Evolutionary conservation across 2,329 filamentous ascomycete genomes (phyloP), one percentile per base, ranked within the genome.

Genomic region (Monosporascus cannonballus): DNA sequence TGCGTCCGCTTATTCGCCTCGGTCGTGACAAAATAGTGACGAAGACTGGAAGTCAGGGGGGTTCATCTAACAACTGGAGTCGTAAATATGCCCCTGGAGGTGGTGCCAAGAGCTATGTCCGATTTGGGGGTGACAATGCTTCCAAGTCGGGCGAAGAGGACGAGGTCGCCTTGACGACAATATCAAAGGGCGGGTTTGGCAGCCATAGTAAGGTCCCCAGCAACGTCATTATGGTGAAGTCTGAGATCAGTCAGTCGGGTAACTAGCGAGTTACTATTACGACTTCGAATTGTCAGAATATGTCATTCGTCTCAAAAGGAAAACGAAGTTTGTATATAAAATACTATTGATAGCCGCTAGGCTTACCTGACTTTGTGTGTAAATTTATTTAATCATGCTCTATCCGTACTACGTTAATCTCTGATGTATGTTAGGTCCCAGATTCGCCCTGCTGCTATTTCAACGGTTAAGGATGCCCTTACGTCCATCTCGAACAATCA

Each of bases 1-100:
- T 68, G 20, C 64, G 61, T 9, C 67, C 67, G 1, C 54, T 69
- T 7, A 58, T 69, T 66, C 52, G 72, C 27, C 55, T 57, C 30
- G 58, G 54, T 1, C 50, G 52, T 17, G 51, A 49, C 20, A 61
- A 58, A 47, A 41, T 61, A 5, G 4, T 11, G 30, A 14, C 11
- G 11, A 34, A 34, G 30, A 4, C 30, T 34, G 30, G 11, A 34
- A 34, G 30, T 11, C 9, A 34, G 4, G 30, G 30, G 11, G 30
- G 30, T 14, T 52, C 56, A 17, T 54, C 56, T 11, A 45, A 47
- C 22, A 48, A 47, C 18, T 53, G 53, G 17, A 56, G 47, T 36
- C 46, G 27, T 22, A 55, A 52, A 51, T 57, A 54, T 52, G 55
- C 51, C 53, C 56, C 52, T 55, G 56, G 52, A 47, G 50, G 55